A percentile compares a stretch with the other conserved stretches of the same genome.
phyloP scores from a whole-genome alignment of 1,284 basidiomycete genomes.

The Rugosomyces carneus region DNA sequence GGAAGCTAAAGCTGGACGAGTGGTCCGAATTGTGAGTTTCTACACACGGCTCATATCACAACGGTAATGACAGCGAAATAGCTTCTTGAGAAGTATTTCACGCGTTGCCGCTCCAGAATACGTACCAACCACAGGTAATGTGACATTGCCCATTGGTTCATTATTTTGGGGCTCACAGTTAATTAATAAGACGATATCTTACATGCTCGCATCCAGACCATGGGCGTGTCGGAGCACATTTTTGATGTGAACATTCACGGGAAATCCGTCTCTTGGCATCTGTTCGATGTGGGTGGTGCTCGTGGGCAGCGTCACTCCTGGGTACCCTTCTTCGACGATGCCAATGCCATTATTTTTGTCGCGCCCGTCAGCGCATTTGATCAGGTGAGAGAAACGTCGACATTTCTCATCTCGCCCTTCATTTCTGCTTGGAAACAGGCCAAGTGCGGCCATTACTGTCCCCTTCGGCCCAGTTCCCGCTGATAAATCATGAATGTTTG shows the following conservation, averaged over 20 bases:
- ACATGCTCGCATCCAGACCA: slow-evolving; percentile 60
- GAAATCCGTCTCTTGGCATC: slow-evolving; percentile 51
- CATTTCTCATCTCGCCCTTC: slow-evolving; percentile 4
- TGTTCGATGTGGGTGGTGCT: slow-evolving; percentile 68
- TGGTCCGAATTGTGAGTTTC: no score
- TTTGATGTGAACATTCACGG: slow-evolving; percentile 53
- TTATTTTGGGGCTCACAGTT: slow-evolving; percentile 7
- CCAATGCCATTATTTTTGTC: slow-evolving; percentile 54
- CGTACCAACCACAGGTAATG: slow-evolving; percentile 50
- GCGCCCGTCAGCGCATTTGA: slow-evolving; percentile 81
- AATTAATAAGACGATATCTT: slow-evolving; percentile 63
- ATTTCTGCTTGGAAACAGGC: slow-evolving; percentile 1
- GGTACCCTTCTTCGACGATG: slow-evolving; percentile 80
- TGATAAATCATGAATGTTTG: no score
- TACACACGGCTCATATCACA: slow-evolving; percentile 33
- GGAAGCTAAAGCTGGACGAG: slow-evolving; percentile 66
- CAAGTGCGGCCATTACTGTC: no score
- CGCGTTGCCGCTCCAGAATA: slow-evolving; percentile 57
- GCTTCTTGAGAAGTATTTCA: slow-evolving; percentile 52
- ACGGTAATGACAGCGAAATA: no score
- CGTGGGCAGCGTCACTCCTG: slow-evolving; percentile 66
- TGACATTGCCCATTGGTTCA: neutral
- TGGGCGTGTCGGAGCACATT: slow-evolving; percentile 60
- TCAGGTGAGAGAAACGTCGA: slow-evolving; percentile 41
- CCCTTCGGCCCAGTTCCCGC: no score